Conservation (phyloP, 371 early-diverging fungal species). For the Synchytrium microbalum region DNA sequence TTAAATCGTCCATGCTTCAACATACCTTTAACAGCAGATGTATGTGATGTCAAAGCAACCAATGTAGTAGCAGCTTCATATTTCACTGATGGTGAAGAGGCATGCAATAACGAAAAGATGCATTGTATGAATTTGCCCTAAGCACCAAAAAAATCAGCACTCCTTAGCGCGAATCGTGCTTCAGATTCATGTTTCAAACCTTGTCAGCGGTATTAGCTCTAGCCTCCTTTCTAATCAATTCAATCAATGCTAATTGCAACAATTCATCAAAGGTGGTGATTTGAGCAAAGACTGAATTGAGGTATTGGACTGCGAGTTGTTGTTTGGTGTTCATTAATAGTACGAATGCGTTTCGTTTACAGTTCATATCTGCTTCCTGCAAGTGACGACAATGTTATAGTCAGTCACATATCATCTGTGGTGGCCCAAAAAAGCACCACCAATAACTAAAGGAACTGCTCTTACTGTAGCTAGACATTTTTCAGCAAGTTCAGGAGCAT, state of each 20-base stretch:
- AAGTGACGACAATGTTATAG: not conserved
- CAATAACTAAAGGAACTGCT: not conserved
- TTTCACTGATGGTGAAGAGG: constrained; percentile 78
- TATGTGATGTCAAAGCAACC: constrained; percentile 75
- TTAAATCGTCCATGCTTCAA: not conserved
- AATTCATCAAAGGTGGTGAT: constrained; percentile 77
- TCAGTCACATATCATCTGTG: constrained; percentile 1
- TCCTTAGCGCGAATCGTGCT: not conserved
- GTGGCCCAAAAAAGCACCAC: constrained; percentile 7
- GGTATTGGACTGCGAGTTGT: constrained; percentile 71
- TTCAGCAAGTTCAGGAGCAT: constrained; percentile 86
- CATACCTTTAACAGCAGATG: constrained; percentile 80
- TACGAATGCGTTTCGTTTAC: constrained; percentile 90
- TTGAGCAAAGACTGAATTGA: constrained; percentile 61
- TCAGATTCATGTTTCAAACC: constrained; percentile 28
- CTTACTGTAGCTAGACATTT: constrained; percentile 59
- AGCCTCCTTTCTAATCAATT: constrained; percentile 87
- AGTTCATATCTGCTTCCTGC: constrained; percentile 84
- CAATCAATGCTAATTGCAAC: constrained; percentile 86
- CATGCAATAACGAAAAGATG: constrained; percentile 73
- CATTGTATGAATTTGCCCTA: constrained; percentile 80
- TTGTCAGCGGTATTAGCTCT: constrained; percentile 69
- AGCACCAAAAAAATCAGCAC: not conserved
- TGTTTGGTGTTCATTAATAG: constrained; percentile 77
- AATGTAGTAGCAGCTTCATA: constrained; percentile 94